Percentiles rank a stretch among this genome's conserved stretches.
Conservation (phyloP, 2,329 filamentous ascomycete species). For the Trichoderma asperellum region DNA sequence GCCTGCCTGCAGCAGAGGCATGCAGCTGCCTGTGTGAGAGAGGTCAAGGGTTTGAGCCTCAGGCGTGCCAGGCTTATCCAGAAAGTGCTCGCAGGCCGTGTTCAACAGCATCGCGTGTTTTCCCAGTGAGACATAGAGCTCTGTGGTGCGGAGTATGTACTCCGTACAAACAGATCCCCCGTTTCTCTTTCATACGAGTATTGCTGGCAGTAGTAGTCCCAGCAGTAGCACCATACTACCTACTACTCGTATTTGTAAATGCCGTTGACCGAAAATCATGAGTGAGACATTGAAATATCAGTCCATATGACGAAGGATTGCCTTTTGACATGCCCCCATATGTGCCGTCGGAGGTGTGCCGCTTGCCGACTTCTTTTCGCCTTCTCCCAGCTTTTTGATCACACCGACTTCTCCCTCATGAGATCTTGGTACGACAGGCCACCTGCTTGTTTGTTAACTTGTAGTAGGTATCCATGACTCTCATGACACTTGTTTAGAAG, state of each 20-base stretch:
- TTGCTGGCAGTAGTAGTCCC: background rate
- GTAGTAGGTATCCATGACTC: slow-evolving; percentile 5
- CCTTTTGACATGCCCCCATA: slow-evolving; percentile 6
- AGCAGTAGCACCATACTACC: background rate
- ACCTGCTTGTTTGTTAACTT: slow-evolving; percentile 3
- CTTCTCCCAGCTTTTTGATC: background rate
- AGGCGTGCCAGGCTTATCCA: slow-evolving; percentile 13
- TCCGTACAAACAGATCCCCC: background rate
- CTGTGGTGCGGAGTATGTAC: background rate
- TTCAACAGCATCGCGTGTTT: background rate
- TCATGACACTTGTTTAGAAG: background rate
- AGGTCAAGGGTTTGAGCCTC: slow-evolving; percentile 19
- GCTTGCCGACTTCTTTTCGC: slow-evolving; percentile 5
- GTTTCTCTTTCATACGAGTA: background rate
- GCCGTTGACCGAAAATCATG: background rate
- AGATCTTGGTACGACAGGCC: slow-evolving; percentile 10
- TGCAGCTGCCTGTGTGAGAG: slow-evolving; percentile 24
- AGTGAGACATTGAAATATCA: slow-evolving; percentile 18
- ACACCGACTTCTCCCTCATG: slow-evolving; percentile 21
- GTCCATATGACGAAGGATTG: slow-evolving; percentile 15
- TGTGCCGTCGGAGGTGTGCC: background rate
- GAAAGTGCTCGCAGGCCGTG: slow-evolving; percentile 21
- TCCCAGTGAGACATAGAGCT: background rate
- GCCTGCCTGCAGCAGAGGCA: slow-evolving; percentile 28
- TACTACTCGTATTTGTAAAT: background rate